Evolutionary conservation across 2,329 filamentous ascomycete species (phyloP).

Genomic region (Malbranchea zuffiana): DNA sequence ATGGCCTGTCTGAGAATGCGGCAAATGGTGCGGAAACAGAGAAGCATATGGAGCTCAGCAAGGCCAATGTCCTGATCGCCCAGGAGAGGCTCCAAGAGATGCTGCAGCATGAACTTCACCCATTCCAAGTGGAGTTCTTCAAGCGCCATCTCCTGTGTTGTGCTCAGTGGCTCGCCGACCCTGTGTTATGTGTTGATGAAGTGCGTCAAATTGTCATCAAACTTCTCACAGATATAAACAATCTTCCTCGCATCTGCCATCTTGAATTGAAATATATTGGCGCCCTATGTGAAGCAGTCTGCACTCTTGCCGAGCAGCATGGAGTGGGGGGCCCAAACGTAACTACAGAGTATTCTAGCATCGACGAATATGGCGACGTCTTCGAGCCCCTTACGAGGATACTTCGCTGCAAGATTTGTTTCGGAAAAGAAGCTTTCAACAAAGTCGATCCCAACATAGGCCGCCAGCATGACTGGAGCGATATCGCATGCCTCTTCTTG

Average conservation of each 20-base stretch:
- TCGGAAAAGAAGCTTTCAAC: constrained; percentile 4
- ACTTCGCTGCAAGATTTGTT: constrained; percentile 10
- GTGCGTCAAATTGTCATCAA: not conserved
- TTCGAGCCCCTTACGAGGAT: constrained; percentile 6
- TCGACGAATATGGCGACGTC: constrained; percentile 10
- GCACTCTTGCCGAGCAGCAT: not conserved
- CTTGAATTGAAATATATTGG: not conserved
- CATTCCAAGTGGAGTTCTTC: not conserved
- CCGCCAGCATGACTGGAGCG: constrained; percentile 5
- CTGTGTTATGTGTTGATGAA: too few species aligned
- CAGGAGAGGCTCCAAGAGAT: not conserved
- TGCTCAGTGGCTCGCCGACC: not conserved
- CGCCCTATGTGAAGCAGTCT: not conserved
- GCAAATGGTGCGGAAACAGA: too few species aligned
- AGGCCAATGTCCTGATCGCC: not conserved
- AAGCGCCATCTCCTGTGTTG: not conserved
- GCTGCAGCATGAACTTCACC: not conserved
- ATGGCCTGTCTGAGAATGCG: too few species aligned
- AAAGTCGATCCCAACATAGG: constrained; percentile 5
- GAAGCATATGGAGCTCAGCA: too few species aligned
- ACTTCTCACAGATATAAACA: not conserved
- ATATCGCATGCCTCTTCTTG: constrained; percentile 2
- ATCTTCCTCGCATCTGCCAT: constrained; percentile 1
- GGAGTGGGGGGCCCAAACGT: not conserved
- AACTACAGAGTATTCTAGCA: not conserved